Evolutionary conservation across 2,329 filamentous ascomycete species (phyloP).

Genomic region (Colletotrichum spinosum): DNA sequence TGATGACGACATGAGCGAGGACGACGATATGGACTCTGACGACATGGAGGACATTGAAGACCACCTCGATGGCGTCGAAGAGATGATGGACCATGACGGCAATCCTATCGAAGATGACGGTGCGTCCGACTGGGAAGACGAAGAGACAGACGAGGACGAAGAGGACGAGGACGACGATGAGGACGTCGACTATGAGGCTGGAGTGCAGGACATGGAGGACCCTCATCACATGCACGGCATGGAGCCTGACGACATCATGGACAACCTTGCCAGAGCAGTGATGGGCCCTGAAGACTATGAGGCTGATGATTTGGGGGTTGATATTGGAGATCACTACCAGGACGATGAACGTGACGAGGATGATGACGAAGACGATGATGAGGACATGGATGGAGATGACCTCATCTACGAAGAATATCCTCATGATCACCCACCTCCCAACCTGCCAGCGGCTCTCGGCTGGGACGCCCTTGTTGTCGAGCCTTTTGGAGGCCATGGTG

Average conservation of each 20-base stretch:
- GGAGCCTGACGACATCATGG: constrained; percentile 58
- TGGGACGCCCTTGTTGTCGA: constrained; percentile 70
- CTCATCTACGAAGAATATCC: constrained; percentile 72
- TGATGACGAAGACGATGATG: constrained; percentile 68
- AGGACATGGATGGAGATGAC: constrained; percentile 76
- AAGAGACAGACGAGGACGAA: constrained; percentile 68
- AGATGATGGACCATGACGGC: constrained; percentile 74
- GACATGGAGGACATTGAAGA: constrained; percentile 66
- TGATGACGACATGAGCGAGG: constrained; percentile 65
- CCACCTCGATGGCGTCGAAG: constrained; percentile 54
- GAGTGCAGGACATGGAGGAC: constrained; percentile 65
- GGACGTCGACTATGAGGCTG: constrained; percentile 66
- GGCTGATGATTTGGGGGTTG: constrained; percentile 60
- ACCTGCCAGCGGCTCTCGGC: constrained; percentile 60
- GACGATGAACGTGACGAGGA: constrained; percentile 49
- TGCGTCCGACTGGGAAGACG: constrained; percentile 71
- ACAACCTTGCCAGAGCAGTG: constrained; percentile 67
- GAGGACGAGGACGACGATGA: constrained; percentile 62
- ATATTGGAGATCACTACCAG: constrained; percentile 62
- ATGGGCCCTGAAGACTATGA: constrained; percentile 64
- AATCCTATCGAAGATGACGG: constrained; percentile 70
- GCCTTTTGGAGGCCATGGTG: constrained; percentile 59
- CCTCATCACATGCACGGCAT: constrained; percentile 57
- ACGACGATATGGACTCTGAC: constrained; percentile 63
- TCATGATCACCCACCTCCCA: constrained; percentile 60